Evolutionary conservation across 352 stramenopile genomes (phyloP).

Genomic region (Pythium myriotylum): DNA sequence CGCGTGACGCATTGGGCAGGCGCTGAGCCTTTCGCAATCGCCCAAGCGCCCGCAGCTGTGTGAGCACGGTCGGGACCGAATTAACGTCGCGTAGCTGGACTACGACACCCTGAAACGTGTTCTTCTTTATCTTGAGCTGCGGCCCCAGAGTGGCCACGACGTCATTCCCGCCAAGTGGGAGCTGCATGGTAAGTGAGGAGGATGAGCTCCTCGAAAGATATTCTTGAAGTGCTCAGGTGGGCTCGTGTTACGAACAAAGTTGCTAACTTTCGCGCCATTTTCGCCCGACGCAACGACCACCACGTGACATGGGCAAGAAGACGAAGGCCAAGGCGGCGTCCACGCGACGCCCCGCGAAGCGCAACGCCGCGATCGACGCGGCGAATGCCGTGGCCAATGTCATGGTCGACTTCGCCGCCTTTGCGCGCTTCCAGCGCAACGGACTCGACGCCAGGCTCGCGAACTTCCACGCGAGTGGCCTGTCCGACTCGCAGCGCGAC

Average conservation of each 20-base stretch:
- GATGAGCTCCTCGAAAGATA: neutral
- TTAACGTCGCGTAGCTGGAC: constrained; percentile 35
- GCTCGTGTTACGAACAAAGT: constrained; percentile 20
- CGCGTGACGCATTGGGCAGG: constrained; percentile 50
- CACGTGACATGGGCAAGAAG: constrained; percentile 24
- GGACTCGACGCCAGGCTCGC: constrained; percentile 45
- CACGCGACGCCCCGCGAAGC: neutral
- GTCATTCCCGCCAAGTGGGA: constrained; percentile 13
- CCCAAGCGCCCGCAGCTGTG: constrained; percentile 32
- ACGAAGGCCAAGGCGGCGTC: constrained; percentile 5
- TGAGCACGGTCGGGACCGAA: constrained; percentile 32
- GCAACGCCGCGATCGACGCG: constrained; percentile 35
- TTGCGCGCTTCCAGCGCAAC: constrained; percentile 58
- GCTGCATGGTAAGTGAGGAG: constrained; percentile 23
- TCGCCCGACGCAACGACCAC: constrained; percentile 1
- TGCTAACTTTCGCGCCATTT: neutral
- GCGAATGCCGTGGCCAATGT: constrained; percentile 64
- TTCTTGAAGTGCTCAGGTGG: constrained; percentile 12
- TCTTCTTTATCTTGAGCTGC: constrained; percentile 68
- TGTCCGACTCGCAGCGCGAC: constrained; percentile 37
- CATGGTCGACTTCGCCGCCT: constrained; percentile 61
- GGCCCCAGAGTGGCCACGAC: constrained; percentile 44
- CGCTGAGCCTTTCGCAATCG: constrained; percentile 49
- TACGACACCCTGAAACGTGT: constrained; percentile 70
- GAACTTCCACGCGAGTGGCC: constrained; percentile 40